A percentile compares a stretch with the other conserved stretches of the same genome.
phyloP scores from a whole-genome alignment of 441 rosid species.

The Melastoma candidum region DNA sequence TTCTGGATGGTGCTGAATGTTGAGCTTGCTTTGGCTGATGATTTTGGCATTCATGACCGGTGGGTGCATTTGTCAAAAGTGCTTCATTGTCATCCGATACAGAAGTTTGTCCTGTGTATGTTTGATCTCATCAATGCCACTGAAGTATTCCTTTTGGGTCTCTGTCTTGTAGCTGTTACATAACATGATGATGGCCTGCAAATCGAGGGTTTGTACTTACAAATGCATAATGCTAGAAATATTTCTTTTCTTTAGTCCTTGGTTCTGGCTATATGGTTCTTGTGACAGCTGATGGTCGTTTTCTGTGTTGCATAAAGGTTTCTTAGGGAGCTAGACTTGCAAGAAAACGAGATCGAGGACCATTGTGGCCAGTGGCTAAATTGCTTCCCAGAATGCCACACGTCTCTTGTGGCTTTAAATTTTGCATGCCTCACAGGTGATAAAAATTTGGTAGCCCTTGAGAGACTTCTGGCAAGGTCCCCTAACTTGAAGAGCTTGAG shows the following conservation, averaged over 20 bases:
- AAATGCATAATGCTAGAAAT: no score
- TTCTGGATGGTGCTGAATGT: no score
- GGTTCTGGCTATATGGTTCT: conserved; percentile 3
- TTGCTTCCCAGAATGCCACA: conserved; percentile 51
- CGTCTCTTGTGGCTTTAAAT: conserved; percentile 51
- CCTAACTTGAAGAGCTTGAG: conserved; percentile 61
- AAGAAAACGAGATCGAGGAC: conserved; percentile 61
- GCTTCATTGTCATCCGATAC: no score
- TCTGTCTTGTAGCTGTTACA: no score
- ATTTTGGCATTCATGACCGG: no score
- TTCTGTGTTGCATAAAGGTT: conserved; percentile 27
- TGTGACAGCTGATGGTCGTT: not conserved
- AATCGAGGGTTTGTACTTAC: no score
- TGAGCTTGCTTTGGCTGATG: no score
- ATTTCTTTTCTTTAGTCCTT: conserved; percentile 5
- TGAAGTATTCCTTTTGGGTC: no score
- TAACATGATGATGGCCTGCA: no score
- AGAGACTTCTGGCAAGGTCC: conserved; percentile 59
- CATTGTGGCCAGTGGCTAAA: conserved; percentile 79
- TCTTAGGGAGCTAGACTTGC: conserved; percentile 61
- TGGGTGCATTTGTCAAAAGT: no score
- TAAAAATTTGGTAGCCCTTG: conserved; percentile 56
- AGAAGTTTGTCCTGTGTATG: no score
- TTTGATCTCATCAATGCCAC: no score
- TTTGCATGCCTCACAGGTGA: conserved; percentile 62